phyloP scores from a whole-genome alignment of 202 grass and related monocot species.

The Dendrocalamus latiflorus region DNA sequence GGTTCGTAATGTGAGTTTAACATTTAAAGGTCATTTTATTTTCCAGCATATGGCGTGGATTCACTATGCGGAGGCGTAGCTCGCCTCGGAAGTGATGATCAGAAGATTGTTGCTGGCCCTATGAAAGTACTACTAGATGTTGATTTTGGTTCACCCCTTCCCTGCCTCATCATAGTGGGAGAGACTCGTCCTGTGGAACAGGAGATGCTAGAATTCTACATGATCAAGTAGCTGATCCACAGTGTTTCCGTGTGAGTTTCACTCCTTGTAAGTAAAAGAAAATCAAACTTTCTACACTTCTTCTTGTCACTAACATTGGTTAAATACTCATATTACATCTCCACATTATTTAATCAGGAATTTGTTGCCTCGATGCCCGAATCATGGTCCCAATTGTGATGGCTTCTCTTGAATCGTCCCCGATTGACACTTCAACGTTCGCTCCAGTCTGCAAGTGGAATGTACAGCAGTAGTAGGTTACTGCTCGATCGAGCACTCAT shows the following conservation, averaged over 20 bases:
- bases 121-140: slow-evolving; percentile 64
- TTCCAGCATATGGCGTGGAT: slow-evolving; percentile 54
- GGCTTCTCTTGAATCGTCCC: not conserved
- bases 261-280: not conserved
- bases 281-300: not conserved
- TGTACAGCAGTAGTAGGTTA: not conserved
- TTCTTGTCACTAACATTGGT: not conserved
- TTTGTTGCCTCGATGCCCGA: not conserved
- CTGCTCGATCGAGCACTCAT: not conserved
- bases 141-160: no score
- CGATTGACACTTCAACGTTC: not conserved
- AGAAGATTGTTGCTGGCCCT: slow-evolving; percentile 72
- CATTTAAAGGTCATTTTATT: slow-evolving; percentile 9
- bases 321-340: not conserved
- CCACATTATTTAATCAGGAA: not conserved
- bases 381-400: not conserved
- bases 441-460: not conserved
- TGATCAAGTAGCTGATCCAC: slow-evolving; percentile 25
- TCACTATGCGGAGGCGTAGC: slow-evolving; percentile 81
- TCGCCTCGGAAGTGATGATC: slow-evolving; percentile 72
- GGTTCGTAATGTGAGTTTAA: not conserved
- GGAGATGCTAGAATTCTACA: slow-evolving; percentile 84
- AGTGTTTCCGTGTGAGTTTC: not conserved
- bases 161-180: slow-evolving; percentile 85
- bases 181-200: slow-evolving; percentile 85